A percentile compares a stretch with the other conserved stretches of the same genome.
These are phyloP conservation scores for Sporisorium scitamineum DNA, from an alignment of 1,284 basidiomycete genomes.

Conservation along the genomic window DNA sequence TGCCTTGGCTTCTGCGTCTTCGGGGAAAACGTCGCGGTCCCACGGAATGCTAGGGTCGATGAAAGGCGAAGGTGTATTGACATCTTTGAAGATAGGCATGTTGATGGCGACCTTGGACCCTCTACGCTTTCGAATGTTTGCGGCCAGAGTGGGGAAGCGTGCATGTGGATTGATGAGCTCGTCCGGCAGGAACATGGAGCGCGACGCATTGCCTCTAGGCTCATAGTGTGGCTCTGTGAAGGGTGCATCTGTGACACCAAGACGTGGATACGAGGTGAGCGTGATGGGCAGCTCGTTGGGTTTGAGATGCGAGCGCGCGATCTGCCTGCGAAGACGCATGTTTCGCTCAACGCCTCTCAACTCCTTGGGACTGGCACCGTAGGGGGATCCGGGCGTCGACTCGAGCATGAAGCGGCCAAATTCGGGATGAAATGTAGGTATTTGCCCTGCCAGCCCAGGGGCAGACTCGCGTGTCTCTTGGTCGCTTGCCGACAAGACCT, in stretches of 20 bases:
- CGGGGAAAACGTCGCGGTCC: constrained; percentile 81
- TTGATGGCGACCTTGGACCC: constrained; percentile 96
- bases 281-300: constrained; percentile 90
- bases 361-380: constrained; percentile 85
- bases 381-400: constrained; percentile 94
- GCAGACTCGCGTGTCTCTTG: constrained; percentile 75
- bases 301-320: constrained; percentile 85
- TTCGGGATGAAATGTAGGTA: constrained; percentile 97
- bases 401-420: constrained; percentile 99
- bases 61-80: constrained; percentile 87
- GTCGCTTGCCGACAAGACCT: constrained; percentile 74
- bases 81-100: constrained; percentile 90
- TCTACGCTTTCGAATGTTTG: constrained; percentile 90
- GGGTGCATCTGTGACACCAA: constrained; percentile 80
- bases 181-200: constrained; percentile 93
- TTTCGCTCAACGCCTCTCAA: constrained; percentile 90
- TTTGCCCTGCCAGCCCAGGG: constrained; percentile 74
- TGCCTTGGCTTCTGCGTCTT: constrained; percentile 84
- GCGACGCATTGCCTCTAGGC: constrained; percentile 82
- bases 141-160: constrained; percentile 96
- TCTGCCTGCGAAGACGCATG: constrained; percentile 86
- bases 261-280: constrained; percentile 91
- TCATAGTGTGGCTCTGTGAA: constrained; percentile 92
- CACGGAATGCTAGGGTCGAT: constrained; percentile 89
- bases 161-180: constrained; percentile 97